Evolutionary conservation across 768 basidiomycete genomes (phyloP), one percentile per base, ranked within the genome.

Genomic region (Steccherinum ochraceum): DNA sequence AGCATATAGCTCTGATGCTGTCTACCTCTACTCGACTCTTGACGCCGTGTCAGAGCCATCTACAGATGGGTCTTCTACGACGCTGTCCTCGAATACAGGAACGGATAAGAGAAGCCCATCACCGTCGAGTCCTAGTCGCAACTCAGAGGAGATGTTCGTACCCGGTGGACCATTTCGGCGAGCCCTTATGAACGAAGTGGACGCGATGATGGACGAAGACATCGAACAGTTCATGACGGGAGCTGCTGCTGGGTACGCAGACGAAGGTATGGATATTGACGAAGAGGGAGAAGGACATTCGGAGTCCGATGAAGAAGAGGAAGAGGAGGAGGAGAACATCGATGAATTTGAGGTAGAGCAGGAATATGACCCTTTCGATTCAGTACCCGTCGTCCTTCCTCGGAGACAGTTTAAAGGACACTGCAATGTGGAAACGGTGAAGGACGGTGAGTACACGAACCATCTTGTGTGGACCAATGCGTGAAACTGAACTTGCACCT

Each of bases 341-440:
- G 61, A 63, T 44, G 62, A 62, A 19, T 54, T 54, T 12, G 55
- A 55, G 16, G 53, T 62, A 10, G 50, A 55, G 7, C 46, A 55
- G 19, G 45, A 5, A 12, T 41, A 25, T 24, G 53, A 25, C 39
- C 46, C 57, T 19, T 59, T 70, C 41, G 62, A 62, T 40, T 63
- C 66, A 46, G 75, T 79, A 3, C 76, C 84, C 12, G 65, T 81
- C 35, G 67, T 93, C 45, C 67, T 77, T 54, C 90, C 92, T 23
- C 78, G 83, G 39, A 66, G 64, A 53, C 75, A 77, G 13, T 94
- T 76, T 65, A 62, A 65, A 35, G 92, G 92, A 12, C 80, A 83
- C 25, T 80, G 84, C 50, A 95, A 93, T 61, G 71, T 88, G 1
- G 81, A 81, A 54, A 95, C 93, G 0, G 77, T 91, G 40, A 95